Evolutionary conservation across 306 rosid genomes (phyloP).

Genomic region (Vachellia pachyceras): DNA sequence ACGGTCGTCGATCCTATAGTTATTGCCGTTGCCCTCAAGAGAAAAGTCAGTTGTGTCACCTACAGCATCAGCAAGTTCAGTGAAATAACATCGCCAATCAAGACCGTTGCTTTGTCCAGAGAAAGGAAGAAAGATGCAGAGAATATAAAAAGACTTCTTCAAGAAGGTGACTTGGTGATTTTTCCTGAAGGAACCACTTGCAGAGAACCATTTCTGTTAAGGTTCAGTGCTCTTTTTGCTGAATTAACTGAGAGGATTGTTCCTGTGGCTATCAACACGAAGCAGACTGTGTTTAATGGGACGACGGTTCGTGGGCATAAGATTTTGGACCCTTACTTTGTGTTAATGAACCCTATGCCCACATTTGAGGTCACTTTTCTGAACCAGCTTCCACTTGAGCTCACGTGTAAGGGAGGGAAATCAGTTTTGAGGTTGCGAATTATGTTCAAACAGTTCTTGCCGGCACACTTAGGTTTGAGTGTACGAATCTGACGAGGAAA

Average conservation of each 20-base stretch:
- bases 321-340: slow-evolving; percentile 3
- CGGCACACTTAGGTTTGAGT: not conserved
- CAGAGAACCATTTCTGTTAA: not conserved
- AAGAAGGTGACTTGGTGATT: slow-evolving; percentile 3
- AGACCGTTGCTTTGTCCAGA: not conserved
- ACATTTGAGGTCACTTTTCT: slow-evolving; percentile 2
- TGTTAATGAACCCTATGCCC: not conserved
- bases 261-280: not conserved
- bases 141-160: not conserved
- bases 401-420: not conserved
- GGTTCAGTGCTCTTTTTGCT: slow-evolving; percentile 9
- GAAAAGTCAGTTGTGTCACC: not conserved
- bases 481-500: not conserved
- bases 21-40: not conserved
- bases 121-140: slow-evolving; percentile 7
- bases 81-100: not conserved
- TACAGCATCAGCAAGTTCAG: not conserved
- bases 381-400: not conserved
- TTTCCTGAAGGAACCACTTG: slow-evolving; percentile 4
- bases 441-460: not conserved
- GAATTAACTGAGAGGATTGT: not conserved
- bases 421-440: not conserved
- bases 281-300: not conserved
- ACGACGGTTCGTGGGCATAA: not conserved
- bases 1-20: not conserved